Conservation (phyloP, 257 asterid genomes). For the Striga asiatica region DNA sequence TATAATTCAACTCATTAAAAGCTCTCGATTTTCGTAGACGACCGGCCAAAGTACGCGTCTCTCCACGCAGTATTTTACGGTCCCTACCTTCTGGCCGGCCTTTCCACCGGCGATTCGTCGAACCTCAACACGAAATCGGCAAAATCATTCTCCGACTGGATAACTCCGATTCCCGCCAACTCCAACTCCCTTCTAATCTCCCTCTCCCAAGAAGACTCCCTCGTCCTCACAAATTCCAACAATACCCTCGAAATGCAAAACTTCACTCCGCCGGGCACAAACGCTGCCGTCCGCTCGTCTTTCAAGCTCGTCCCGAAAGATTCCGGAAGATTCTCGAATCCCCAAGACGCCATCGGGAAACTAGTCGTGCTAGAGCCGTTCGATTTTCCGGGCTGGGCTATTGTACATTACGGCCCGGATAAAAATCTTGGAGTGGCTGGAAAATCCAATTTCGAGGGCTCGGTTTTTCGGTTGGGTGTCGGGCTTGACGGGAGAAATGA, state of each 20-base stretch:
- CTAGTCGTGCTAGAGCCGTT: slow-evolving; percentile 22
- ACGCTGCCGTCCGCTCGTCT: slow-evolving; percentile 41
- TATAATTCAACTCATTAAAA: too few species aligned
- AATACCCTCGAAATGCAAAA: slow-evolving; percentile 33
- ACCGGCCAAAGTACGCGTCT: slow-evolving; percentile 51
- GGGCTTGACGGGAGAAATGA: slow-evolving; percentile 21
- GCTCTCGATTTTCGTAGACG: slow-evolving; percentile 28
- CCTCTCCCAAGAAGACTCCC: slow-evolving; percentile 40
- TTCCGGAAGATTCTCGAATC: slow-evolving; percentile 15
- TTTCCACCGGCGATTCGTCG: slow-evolving; percentile 70
- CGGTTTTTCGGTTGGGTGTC: slow-evolving; percentile 32
- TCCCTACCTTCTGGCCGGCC: slow-evolving; percentile 85
- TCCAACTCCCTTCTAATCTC: slow-evolving; percentile 44
- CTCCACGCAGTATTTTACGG: slow-evolving; percentile 75
- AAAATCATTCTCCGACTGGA: slow-evolving; percentile 36
- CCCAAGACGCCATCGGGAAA: slow-evolving; percentile 30
- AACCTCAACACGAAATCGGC: slow-evolving; percentile 35
- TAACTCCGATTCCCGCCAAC: background rate
- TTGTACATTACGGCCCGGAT: slow-evolving; percentile 47
- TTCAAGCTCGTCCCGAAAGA: slow-evolving; percentile 38
- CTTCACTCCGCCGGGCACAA: slow-evolving; percentile 47
- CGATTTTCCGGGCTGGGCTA: slow-evolving; percentile 46
- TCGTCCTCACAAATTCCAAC: slow-evolving; percentile 33
- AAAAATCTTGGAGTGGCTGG: slow-evolving; percentile 25
- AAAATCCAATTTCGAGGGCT: slow-evolving; percentile 15